Evolutionary conservation across 495 filamentous ascomycete species (phyloP).

Genomic region (Letharia columbiana): DNA sequence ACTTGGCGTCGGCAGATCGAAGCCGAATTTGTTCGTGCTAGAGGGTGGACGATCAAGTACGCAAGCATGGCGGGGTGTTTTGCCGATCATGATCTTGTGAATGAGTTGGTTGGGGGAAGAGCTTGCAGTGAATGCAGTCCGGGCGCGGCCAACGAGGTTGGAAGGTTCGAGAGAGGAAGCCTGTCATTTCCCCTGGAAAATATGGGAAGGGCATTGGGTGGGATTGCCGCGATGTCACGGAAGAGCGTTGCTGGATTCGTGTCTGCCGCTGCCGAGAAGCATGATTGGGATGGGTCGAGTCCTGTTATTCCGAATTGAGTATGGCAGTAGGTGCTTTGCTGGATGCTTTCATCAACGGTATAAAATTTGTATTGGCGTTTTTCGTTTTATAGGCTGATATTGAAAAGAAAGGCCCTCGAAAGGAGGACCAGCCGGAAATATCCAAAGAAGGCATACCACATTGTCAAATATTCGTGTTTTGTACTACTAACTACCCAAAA

Average conservation of each 20-base stretch:
- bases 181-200: not conserved
- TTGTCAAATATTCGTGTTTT: not conserved
- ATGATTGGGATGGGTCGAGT: not conserved
- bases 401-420: not conserved
- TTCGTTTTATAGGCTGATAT: not conserved
- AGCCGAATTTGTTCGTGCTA: no score
- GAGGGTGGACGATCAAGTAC: no score
- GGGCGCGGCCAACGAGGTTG: not conserved
- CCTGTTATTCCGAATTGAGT: not conserved
- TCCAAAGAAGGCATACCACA: not conserved
- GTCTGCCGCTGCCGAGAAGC: not conserved
- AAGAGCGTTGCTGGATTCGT: not conserved
- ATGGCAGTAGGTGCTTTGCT: not conserved
- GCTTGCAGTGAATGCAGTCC: not conserved
- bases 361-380: not conserved
- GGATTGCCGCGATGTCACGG: not conserved
- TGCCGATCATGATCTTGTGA: no score
- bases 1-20: no score
- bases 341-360: not conserved
- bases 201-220: not conserved
- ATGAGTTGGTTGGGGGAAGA: no score
- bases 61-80: no score
- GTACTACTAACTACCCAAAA: not conserved
- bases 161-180: not conserved
- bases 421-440: not conserved